Evolutionary conservation across 2,329 filamentous ascomycete genomes (phyloP).

Genomic region (Stemphylium lycopersici): DNA sequence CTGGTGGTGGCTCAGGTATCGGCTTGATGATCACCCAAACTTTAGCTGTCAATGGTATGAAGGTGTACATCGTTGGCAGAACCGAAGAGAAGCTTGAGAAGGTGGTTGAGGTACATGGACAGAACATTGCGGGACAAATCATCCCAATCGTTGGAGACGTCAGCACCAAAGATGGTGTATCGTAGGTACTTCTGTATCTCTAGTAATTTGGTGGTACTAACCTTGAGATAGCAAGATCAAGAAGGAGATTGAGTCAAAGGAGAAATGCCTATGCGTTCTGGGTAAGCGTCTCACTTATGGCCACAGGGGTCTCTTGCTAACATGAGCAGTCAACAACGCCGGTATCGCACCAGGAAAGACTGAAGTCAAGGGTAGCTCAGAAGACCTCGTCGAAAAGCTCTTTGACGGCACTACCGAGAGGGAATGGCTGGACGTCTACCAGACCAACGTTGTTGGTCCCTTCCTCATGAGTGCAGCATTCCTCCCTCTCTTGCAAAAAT

Average conservation of each 20-base stretch:
- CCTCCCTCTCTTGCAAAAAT: slow-evolving; percentile 54
- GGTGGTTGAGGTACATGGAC: slow-evolving; percentile 53
- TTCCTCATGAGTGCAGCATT: slow-evolving; percentile 57
- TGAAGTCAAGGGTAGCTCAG: slow-evolving; percentile 46
- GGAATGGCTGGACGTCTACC: slow-evolving; percentile 54
- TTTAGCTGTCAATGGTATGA: slow-evolving; percentile 54
- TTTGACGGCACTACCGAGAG: slow-evolving; percentile 54
- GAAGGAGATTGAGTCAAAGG: slow-evolving; percentile 52
- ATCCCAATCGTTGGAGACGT: slow-evolving; percentile 55
- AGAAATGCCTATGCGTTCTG: slow-evolving; percentile 54
- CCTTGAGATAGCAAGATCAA: slow-evolving; percentile 43
- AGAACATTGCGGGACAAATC: slow-evolving; percentile 54
- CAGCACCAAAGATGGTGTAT: slow-evolving; percentile 52
- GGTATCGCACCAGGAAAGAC: slow-evolving; percentile 52
- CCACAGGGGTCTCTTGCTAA: slow-evolving; percentile 48
- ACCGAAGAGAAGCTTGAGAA: slow-evolving; percentile 56
- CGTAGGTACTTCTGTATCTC: slow-evolving; percentile 24
- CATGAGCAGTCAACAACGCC: slow-evolving; percentile 43
- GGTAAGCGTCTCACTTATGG: slow-evolving; percentile 46
- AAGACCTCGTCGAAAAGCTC: slow-evolving; percentile 54
- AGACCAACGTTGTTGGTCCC: slow-evolving; percentile 56
- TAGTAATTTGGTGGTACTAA: not conserved
- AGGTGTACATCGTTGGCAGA: slow-evolving; percentile 57
- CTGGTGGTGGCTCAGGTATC: slow-evolving; percentile 56
- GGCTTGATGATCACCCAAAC: slow-evolving; percentile 56